Base-by-base conservation (phyloP, 371 early-diverging fungal genomes). In the Conidiobolus coronatus region DNA sequence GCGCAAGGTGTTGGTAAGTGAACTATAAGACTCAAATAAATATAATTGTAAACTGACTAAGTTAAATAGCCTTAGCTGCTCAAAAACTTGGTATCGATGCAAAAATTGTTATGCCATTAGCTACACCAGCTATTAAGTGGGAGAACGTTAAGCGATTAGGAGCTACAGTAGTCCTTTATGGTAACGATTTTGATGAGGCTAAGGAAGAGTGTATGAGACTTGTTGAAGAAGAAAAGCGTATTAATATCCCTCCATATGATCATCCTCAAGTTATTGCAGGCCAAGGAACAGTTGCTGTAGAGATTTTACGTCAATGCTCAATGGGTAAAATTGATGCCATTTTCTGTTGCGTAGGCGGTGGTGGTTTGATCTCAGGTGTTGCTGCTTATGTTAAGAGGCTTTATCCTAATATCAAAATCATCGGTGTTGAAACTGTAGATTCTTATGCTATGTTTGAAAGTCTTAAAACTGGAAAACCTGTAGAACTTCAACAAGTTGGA, bases 191-290 rank as follows among this genome's bases (percentile, higher is more conserved):
- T 59, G 93, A 94, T 53, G 88, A 80, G 50, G 88, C 93, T 35
- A 90, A 92, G 59, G 54, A 51, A 0, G 86, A 90, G 52, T 81
- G 88, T 57, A 65, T 64, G 29, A 61, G 85, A 22, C 59, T 95
- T 42, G 61, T 68, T 14, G 53, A 60, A 47, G 62, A 78, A 38
- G 71, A 82, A 34, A 77, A 82, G 3, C 66, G 77, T 40, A 77
- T 79, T 44, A 78, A 89, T 60, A 92, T 96, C 52, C 93, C 89
- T 7, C 93, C 96, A 1, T 96, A 81, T 59, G 96, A 93, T 56
- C 90, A 93, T 55, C 92, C 96, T 1, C 80, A 83, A 57, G 91
- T 96, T 20, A 96, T 96, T 63, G 96, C 96, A 15, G 94, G 96
- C 8, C 96, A 96, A 62, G 96, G 94, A 21, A 96, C 96, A 5